Percentiles rank a stretch among this genome's conserved stretches.
These are phyloP conservation scores for Phytophthora megakarya DNA, from an alignment of 352 stramenopile species.

Conservation along the genomic window DNA sequence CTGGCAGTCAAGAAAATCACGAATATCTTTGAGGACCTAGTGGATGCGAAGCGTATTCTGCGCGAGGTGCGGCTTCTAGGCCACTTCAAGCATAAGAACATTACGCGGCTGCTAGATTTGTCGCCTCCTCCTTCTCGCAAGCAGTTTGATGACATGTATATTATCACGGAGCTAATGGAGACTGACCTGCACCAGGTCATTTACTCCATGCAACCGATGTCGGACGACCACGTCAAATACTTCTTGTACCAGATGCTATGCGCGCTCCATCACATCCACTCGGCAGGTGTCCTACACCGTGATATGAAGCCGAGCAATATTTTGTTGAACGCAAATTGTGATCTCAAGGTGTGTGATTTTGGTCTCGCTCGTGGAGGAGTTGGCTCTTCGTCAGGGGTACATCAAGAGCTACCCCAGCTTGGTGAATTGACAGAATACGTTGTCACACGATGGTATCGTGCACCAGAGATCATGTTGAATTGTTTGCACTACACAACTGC, in stretches of 20 bases:
- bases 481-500: slow-evolving; percentile 95
- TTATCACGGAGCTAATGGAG: slow-evolving; percentile 97
- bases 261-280: slow-evolving; percentile 94
- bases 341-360: slow-evolving; percentile 85
- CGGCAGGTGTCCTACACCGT: slow-evolving; percentile 83
- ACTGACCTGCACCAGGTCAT: slow-evolving; percentile 97
- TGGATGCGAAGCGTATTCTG: slow-evolving; percentile 98
- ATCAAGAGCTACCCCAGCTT: slow-evolving; percentile 7
- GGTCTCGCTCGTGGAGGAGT: slow-evolving; percentile 68
- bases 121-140: slow-evolving; percentile 90
- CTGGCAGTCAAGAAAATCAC: slow-evolving; percentile 96
- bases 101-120: slow-evolving; percentile 93
- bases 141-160: slow-evolving; percentile 96
- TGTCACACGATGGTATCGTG: slow-evolving; percentile 86
- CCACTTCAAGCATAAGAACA: slow-evolving; percentile 92
- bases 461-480: slow-evolving; percentile 94
- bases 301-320: slow-evolving; percentile 88
- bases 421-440: slow-evolving; percentile 68
- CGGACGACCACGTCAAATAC: slow-evolving; percentile 88
- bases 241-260: slow-evolving; percentile 87
- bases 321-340: slow-evolving; percentile 79
- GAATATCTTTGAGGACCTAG: slow-evolving; percentile 95
- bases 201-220: slow-evolving; percentile 92
- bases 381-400: slow-evolving; percentile 19
- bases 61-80: slow-evolving; percentile 90